Conservation (phyloP, 495 filamentous ascomycete genomes). For the Hyaloscypha finlandica region DNA sequence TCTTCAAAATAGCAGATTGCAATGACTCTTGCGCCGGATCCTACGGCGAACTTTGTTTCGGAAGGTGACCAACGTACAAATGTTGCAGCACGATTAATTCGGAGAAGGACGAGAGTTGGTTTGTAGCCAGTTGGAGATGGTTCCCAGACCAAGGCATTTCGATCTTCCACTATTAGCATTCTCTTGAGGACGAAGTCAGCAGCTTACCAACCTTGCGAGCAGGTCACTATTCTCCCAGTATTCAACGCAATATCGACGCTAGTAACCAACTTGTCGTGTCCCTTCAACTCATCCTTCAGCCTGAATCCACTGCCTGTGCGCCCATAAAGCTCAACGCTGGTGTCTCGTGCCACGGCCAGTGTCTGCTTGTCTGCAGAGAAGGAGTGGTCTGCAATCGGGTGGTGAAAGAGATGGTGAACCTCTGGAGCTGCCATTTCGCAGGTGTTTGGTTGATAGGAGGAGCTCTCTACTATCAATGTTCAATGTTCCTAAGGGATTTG, state of each 20-base stretch:
- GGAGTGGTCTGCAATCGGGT: constrained; percentile 94
- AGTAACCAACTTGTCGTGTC: constrained; percentile 95
- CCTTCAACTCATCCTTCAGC: constrained; percentile 87
- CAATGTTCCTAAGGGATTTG: constrained; percentile 13
- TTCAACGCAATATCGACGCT: constrained; percentile 92
- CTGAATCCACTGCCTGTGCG: constrained; percentile 73
- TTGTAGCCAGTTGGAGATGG: constrained; percentile 89
- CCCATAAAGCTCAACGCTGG: constrained; percentile 85
- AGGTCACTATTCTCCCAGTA: constrained; percentile 91
- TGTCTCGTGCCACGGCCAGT: constrained; percentile 89
- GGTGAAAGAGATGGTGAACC: constrained; percentile 95
- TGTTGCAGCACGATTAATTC: constrained; percentile 95
- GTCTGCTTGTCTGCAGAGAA: constrained; percentile 91
- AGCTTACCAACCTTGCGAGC: constrained; percentile 75
- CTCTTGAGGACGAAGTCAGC: neutral
- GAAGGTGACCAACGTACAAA: constrained; percentile 97
- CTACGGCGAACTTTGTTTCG: constrained; percentile 95
- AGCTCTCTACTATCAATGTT: constrained; percentile 94
- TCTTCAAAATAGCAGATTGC: constrained; percentile 99
- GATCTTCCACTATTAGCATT: constrained; percentile 61
- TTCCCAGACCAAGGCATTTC: constrained; percentile 98
- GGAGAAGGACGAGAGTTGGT: constrained; percentile 92
- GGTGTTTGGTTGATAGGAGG: constrained; percentile 75
- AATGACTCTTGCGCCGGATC: constrained; percentile 92
- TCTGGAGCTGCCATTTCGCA: constrained; percentile 76